These are phyloP conservation scores for Cladochytrium tenue DNA, from an alignment of 371 early-diverging fungal species.

Conservation along the genomic window DNA sequence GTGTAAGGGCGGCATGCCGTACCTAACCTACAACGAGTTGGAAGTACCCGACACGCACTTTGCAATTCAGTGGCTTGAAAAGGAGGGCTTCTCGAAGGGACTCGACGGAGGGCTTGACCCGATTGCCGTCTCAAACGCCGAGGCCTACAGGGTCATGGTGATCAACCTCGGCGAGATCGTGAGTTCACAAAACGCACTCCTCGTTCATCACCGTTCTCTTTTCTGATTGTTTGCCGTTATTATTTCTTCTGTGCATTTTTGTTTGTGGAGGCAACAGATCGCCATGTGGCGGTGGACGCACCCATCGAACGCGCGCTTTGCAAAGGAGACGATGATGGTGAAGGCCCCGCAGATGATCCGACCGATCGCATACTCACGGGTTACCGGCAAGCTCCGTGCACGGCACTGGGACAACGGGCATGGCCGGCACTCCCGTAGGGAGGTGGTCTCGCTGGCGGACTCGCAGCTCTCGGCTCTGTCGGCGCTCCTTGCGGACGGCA, in stretches of 20 bases:
- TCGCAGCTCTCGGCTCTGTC: background rate
- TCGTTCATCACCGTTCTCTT: background rate
- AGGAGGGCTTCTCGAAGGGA: slow-evolving; percentile 1
- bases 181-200: background rate
- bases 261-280: background rate
- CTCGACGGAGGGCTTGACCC: background rate
- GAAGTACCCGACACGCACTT: slow-evolving; percentile 7
- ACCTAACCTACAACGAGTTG: slow-evolving; percentile 12
- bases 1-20: slow-evolving; percentile 9
- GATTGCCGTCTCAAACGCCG: background rate
- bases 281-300: background rate
- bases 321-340: background rate
- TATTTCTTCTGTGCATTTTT: background rate
- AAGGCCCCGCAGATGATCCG: background rate
- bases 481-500: background rate
- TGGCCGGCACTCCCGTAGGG: background rate
- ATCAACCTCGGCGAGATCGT: background rate
- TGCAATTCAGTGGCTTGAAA: slow-evolving; percentile 5
- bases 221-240: background rate
- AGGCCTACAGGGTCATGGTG: background rate
- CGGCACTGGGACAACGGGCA: background rate
- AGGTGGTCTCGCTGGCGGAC: slow-evolving; percentile 1
- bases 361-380: background rate
- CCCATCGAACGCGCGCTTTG: background rate
- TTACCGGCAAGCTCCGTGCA: background rate